Evolutionary conservation across 495 filamentous ascomycete species (phyloP).

Genomic region (Tuber aestivum): DNA sequence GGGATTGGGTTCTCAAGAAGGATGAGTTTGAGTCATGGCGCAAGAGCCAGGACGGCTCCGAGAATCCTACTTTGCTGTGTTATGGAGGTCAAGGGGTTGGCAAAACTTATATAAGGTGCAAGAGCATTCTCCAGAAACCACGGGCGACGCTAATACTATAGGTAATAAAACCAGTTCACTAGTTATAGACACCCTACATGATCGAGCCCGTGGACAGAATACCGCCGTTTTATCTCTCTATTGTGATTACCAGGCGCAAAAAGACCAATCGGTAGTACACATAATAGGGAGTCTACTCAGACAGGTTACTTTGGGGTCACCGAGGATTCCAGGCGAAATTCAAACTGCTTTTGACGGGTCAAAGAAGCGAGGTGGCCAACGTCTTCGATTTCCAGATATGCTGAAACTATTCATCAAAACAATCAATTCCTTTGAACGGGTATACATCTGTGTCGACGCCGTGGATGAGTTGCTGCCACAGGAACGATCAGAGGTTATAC

Average conservation of each 20-base stretch:
- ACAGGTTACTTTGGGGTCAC: not conserved
- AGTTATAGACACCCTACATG: not conserved
- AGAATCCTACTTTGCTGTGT: not conserved
- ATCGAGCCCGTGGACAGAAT: not conserved
- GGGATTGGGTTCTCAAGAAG: not conserved
- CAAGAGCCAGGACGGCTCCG: not conserved
- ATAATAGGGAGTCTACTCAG: not conserved
- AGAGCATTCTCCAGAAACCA: not conserved
- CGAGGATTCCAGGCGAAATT: not conserved
- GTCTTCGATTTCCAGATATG: not conserved
- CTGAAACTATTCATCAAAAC: not conserved
- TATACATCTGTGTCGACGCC: not conserved
- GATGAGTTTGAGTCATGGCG: not conserved
- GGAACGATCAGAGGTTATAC: not conserved
- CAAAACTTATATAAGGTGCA: not conserved
- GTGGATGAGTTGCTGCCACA: not conserved
- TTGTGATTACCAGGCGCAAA: not conserved
- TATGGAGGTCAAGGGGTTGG: not conserved
- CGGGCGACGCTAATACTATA: not conserved
- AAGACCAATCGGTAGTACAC: not conserved
- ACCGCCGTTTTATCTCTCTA: not conserved
- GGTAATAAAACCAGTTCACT: not conserved
- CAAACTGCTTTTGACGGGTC: not conserved
- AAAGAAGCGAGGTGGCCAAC: not conserved
- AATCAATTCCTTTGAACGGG: not conserved